Conservation (phyloP, 805 yeast genomes). For the Candida hungchunana region DNA sequence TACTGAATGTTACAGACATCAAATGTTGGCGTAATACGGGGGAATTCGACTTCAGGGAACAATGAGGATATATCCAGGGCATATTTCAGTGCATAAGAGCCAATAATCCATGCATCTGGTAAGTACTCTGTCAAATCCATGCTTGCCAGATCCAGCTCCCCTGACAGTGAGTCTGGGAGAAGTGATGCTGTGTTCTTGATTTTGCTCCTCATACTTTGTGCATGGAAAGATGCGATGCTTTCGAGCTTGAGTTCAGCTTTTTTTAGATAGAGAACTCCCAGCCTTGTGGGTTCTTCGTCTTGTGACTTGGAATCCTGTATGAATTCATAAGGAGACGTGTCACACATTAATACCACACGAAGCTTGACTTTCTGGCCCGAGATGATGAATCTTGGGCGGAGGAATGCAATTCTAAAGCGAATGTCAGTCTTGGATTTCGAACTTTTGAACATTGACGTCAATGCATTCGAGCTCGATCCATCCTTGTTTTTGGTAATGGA, state of each 20-base stretch:
- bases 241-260: not conserved
- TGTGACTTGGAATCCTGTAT: not conserved
- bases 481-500: conserved; percentile 4
- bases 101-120: conserved; percentile 1
- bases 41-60: not conserved
- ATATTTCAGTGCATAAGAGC: conserved; percentile 2
- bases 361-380: conserved; percentile 1
- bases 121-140: conserved; percentile 3
- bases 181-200: not conserved
- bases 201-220: not conserved
- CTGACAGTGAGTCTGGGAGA: not conserved
- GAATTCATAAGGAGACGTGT: conserved; percentile 4
- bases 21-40: conserved; percentile 3
- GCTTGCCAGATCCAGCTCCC: conserved; percentile 2
- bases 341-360: not conserved
- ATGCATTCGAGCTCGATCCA: not conserved
- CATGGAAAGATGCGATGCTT: not conserved
- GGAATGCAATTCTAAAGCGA: conserved; percentile 1
- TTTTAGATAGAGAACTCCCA: conserved; percentile 5
- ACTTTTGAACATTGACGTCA: conserved; percentile 2
- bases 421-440: not conserved
- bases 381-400: conserved; percentile 8
- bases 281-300: not conserved
- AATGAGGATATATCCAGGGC: conserved; percentile 4
- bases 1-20: conserved; percentile 6